A percentile compares a stretch with the other conserved stretches of the same genome.
Conservation (phyloP, 441 rosid species). For the Viola pubescens region DNA sequence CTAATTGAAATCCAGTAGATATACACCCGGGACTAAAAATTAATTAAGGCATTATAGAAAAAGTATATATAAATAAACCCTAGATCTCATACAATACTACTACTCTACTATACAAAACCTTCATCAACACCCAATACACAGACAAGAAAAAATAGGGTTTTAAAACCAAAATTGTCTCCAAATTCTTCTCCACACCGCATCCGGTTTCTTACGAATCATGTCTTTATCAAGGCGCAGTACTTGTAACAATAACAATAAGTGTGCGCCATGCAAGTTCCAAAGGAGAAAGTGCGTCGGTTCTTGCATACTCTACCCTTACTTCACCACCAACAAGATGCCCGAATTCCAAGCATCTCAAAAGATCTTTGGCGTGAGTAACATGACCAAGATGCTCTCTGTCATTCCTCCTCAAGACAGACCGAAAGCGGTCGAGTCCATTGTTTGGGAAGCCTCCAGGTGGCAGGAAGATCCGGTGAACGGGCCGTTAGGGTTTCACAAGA, state of each 20-base stretch:
- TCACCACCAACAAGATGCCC: constrained; percentile 5
- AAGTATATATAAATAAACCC: no score
- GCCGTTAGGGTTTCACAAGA: constrained; percentile 21
- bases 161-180: no score
- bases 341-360: constrained; percentile 17
- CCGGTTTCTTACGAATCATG: no score
- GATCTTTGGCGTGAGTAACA: constrained; percentile 25
- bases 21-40: no score
- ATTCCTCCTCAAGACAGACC: constrained; percentile 33
- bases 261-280: constrained; percentile 37
- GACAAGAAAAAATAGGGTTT: no score
- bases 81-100: no score
- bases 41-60: no score
- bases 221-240: no score
- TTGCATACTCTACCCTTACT: constrained; percentile 22
- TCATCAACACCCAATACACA: no score
- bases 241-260: neutral
- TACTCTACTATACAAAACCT: no score
- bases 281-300: constrained; percentile 20
- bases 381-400: constrained; percentile 29
- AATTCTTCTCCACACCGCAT: no score
- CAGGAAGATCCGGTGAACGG: constrained; percentile 21
- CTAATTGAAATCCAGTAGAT: no score
- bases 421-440: constrained; percentile 34
- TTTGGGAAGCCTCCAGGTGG: constrained; percentile 49